Evolutionary conservation across 148 eudicot genomes (phyloP).

Genomic region (Polygonum aviculare): DNA sequence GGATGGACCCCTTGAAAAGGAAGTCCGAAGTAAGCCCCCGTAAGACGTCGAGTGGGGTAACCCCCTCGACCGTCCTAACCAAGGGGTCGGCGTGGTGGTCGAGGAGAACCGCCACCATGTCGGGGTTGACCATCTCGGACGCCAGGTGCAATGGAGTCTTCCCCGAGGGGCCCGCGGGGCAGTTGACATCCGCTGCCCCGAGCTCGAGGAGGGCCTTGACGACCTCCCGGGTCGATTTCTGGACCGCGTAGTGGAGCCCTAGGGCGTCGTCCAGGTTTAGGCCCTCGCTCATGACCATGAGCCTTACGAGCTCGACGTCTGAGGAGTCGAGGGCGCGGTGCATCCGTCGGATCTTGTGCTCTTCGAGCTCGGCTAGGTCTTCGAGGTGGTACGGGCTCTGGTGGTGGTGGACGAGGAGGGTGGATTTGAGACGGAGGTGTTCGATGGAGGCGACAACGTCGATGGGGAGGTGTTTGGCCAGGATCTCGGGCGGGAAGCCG

Average conservation of each 20-base stretch:
- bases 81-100: slow-evolving; percentile 98
- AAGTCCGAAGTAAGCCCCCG: slow-evolving; percentile 86
- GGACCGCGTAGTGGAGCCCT: slow-evolving; percentile 82
- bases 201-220: slow-evolving; percentile 85
- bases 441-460: slow-evolving; percentile 75
- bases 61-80: slow-evolving; percentile 66
- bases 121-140: slow-evolving; percentile 92
- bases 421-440: slow-evolving; percentile 71
- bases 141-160: slow-evolving; percentile 89
- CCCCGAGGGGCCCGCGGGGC: slow-evolving; percentile 70
- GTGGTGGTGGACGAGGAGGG: slow-evolving; percentile 32
- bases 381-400: slow-evolving; percentile 34
- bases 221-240: slow-evolving; percentile 78
- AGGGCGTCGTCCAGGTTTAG: slow-evolving; percentile 78
- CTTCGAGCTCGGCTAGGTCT: slow-evolving; percentile 45
- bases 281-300: slow-evolving; percentile 97
- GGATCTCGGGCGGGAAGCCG: slow-evolving; percentile 76
- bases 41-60: slow-evolving; percentile 73
- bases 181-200: slow-evolving; percentile 85
- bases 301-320: slow-evolving; percentile 87
- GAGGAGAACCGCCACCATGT: slow-evolving; percentile 88
- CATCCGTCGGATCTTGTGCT: slow-evolving; percentile 84
- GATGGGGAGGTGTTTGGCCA: slow-evolving; percentile 88
- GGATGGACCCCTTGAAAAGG: slow-evolving; percentile 81
- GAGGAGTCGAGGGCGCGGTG: slow-evolving; percentile 87